These are phyloP conservation scores for Pseudevernia furfuracea DNA, from an alignment of 495 filamentous ascomycete species.

Conservation along the genomic window DNA sequence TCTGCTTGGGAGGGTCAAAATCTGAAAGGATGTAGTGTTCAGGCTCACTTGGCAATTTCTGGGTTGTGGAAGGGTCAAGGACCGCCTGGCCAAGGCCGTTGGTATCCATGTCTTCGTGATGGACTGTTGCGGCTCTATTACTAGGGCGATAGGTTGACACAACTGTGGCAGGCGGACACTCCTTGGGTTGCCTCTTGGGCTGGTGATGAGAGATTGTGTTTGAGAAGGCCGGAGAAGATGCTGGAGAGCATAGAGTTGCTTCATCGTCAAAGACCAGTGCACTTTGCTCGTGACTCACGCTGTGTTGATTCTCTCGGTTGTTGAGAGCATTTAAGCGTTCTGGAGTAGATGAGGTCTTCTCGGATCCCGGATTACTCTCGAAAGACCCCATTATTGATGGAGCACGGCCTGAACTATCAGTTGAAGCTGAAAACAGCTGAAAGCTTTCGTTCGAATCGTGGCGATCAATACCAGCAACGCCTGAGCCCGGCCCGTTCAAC, in stretches of 20 bases:
- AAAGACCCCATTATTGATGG: slow-evolving; percentile 41
- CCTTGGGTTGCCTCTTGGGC: not conserved
- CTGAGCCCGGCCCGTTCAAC: slow-evolving; percentile 32
- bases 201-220: not conserved
- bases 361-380: slow-evolving; percentile 19
- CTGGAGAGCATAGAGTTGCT: slow-evolving; percentile 10
- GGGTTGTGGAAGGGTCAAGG: not conserved
- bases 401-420: slow-evolving; percentile 48
- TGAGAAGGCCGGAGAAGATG: slow-evolving; percentile 4
- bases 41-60: not conserved
- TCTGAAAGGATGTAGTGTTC: slow-evolving; percentile 1
- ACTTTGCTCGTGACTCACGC: slow-evolving; percentile 8
- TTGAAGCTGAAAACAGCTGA: slow-evolving; percentile 73
- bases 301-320: not conserved
- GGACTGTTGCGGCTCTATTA: slow-evolving; percentile 1
- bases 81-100: not conserved
- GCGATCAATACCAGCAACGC: slow-evolving; percentile 41
- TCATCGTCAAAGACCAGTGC: slow-evolving; percentile 15
- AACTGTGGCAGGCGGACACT: not conserved
- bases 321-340: slow-evolving; percentile 2
- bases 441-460: slow-evolving; percentile 77
- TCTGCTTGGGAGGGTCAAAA: slow-evolving; percentile 13
- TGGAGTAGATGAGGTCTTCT: slow-evolving; percentile 14
- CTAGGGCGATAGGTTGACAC: not conserved
- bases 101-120: slow-evolving; percentile 15